These are phyloP conservation scores for Xylaria arbuscula DNA, from an alignment of 2,329 filamentous ascomycete species.

Conservation along the genomic window DNA sequence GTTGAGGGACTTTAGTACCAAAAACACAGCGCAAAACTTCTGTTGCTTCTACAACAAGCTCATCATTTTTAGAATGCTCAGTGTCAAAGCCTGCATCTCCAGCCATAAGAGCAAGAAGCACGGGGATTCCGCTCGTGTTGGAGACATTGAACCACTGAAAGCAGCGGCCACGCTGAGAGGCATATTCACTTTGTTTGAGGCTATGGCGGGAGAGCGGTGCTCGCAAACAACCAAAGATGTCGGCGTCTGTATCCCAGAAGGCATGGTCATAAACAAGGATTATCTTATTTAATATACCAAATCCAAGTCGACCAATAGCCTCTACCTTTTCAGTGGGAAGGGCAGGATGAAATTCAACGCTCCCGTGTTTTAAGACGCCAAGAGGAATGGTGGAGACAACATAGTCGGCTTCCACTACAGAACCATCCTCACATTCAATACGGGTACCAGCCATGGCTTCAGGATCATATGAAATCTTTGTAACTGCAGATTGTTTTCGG, in stretches of 20 bases:
- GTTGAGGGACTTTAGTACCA: conserved; percentile 75
- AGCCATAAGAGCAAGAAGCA: conserved; percentile 92
- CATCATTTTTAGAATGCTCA: conserved; percentile 78
- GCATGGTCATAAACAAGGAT: conserved; percentile 87
- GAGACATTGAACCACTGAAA: conserved; percentile 98
- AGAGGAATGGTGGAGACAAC: conserved; percentile 92
- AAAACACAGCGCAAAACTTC: conserved; percentile 82
- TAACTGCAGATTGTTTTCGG: conserved; percentile 77
- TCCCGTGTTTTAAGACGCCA: conserved; percentile 87
- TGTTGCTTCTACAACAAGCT: conserved; percentile 83
- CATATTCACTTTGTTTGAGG: conserved; percentile 82
- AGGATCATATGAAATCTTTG: conserved; percentile 73
- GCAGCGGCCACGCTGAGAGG: conserved; percentile 83
- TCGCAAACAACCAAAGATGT: conserved; percentile 93
- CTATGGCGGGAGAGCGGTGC: conserved; percentile 76
- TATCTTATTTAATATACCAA: conserved; percentile 94
- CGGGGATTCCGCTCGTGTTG: conserved; percentile 87
- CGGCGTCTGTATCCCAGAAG: conserved; percentile 90
- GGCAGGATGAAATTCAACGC: conserved; percentile 86
- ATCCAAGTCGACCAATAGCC: conserved; percentile 86
- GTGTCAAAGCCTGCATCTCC: conserved; percentile 92
- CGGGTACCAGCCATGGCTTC: conserved; percentile 63
- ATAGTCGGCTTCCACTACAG: conserved; percentile 82
- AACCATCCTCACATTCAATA: conserved; percentile 82
- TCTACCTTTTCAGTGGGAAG: conserved; percentile 88